These are phyloP conservation scores for Fulvia fulva DNA, from an alignment of 2,329 filamentous ascomycete genomes.

Conservation along the genomic window DNA sequence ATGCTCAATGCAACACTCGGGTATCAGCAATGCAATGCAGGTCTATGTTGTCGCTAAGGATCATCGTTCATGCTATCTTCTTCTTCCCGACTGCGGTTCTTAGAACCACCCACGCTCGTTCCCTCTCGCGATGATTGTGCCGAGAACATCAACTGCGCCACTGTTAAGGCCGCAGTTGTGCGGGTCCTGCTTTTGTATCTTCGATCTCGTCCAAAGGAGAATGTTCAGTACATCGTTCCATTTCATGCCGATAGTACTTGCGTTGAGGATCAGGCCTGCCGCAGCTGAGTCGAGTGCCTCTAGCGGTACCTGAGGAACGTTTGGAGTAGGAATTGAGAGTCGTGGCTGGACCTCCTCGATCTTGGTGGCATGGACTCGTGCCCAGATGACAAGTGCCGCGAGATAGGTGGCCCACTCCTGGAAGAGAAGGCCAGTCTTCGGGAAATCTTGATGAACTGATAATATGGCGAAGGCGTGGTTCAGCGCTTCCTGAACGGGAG, in stretches of 20 bases:
- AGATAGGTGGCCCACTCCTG: constrained; percentile 31
- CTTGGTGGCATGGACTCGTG: constrained; percentile 16
- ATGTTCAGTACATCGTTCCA: constrained; percentile 20
- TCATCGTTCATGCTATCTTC: not conserved
- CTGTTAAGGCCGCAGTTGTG: constrained; percentile 26
- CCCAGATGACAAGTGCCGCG: constrained; percentile 30
- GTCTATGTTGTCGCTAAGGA: not conserved
- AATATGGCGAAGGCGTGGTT: constrained; percentile 26
- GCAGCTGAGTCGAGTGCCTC: constrained; percentile 19
- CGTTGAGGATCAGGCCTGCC: not conserved
- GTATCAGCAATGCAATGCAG: not conserved
- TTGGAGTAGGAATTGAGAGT: constrained; percentile 8
- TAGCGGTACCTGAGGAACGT: not conserved
- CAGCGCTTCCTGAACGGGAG: constrained; percentile 13
- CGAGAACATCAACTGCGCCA: constrained; percentile 27
- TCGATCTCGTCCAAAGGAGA: constrained; percentile 24
- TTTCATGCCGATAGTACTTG: not conserved
- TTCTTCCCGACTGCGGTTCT: not conserved
- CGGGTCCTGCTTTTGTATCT: constrained; percentile 22
- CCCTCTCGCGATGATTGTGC: constrained; percentile 24
- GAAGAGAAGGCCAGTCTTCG: constrained; percentile 22
- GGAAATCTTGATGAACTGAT: constrained; percentile 16
- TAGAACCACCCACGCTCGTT: constrained; percentile 29
- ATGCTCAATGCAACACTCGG: not conserved
- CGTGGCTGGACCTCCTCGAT: constrained; percentile 6